Conservation (phyloP, 2,329 filamentous ascomycete genomes). For the Fusarium goolgardi region DNA sequence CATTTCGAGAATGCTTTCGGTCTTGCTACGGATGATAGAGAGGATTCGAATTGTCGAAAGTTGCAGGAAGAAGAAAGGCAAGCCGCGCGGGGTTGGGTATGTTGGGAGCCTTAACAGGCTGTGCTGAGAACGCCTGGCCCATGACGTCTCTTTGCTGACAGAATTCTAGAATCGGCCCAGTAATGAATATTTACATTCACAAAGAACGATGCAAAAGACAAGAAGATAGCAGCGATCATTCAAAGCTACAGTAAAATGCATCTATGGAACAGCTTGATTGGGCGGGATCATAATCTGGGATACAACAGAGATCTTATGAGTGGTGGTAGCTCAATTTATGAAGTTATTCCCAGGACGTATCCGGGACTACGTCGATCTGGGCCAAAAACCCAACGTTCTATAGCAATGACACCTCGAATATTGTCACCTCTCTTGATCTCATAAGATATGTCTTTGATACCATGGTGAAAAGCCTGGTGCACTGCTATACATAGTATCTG, state of each 20-base stretch:
- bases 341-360: background rate
- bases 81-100: background rate
- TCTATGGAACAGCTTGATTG: background rate
- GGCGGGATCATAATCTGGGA: no score
- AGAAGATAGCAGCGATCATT: no score
- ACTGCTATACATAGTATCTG: background rate
- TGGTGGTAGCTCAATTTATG: background rate
- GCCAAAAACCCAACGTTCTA: background rate
- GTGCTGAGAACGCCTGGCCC: background rate
- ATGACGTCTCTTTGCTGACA: background rate
- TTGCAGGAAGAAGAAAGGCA: background rate
- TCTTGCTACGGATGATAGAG: background rate
- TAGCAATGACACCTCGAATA: background rate
- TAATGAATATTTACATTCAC: background rate
- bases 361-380: background rate
- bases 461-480: background rate
- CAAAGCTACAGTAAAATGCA: rapidly evolving
- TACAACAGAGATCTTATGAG: background rate
- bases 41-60: background rate
- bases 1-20: background rate
- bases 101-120: conserved; percentile 13
- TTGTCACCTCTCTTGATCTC: background rate
- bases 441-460: background rate
- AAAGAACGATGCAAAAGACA: background rate
- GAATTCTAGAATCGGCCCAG: background rate